phyloP scores from a whole-genome alignment of 2,329 filamentous ascomycete genomes.

The Paracamarosporium sp. region DNA sequence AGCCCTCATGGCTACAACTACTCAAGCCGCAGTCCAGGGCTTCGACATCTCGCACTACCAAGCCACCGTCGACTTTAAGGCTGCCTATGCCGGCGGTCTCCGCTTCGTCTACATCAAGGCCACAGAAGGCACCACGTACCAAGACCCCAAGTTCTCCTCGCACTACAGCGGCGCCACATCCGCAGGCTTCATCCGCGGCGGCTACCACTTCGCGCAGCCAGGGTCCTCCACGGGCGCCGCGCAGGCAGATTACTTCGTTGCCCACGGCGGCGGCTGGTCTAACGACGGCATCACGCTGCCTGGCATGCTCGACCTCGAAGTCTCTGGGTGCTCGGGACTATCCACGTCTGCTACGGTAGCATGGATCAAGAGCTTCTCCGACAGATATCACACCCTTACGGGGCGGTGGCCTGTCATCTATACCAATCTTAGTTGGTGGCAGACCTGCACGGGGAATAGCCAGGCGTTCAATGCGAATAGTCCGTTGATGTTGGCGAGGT shows the following conservation, averaged over 20 bases:
- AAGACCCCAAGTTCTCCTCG: conserved; percentile 48
- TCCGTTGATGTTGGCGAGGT: conserved; percentile 58
- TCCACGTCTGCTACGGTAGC: conserved; percentile 50
- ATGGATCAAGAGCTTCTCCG: conserved; percentile 44
- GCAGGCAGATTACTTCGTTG: conserved; percentile 61
- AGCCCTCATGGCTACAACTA: conserved; percentile 12
- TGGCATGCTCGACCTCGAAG: conserved; percentile 60
- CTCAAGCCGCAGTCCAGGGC: conserved; percentile 26
- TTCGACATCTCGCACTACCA: conserved; percentile 47
- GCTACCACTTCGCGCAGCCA: conserved; percentile 64
- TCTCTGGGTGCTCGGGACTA: conserved; percentile 14
- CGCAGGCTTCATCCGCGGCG: conserved; percentile 62
- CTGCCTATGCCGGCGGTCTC: conserved; percentile 37
- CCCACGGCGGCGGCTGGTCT: conserved; percentile 62
- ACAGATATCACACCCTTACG: conserved; percentile 53
- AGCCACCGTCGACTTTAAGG: conserved; percentile 35
- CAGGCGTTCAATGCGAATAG: conserved; percentile 56
- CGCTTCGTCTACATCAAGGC: conserved; percentile 51
- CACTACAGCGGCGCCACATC: conserved; percentile 60
- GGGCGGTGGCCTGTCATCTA: conserved; percentile 62
- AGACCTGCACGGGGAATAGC: conserved; percentile 59
- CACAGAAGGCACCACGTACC: conserved; percentile 59
- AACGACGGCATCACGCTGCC: conserved; percentile 62
- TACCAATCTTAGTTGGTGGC: conserved; percentile 62
- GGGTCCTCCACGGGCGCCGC: conserved; percentile 51